Base-by-base conservation (phyloP, 2,329 filamentous ascomycete species). In the Botrytis deweyae region DNA sequence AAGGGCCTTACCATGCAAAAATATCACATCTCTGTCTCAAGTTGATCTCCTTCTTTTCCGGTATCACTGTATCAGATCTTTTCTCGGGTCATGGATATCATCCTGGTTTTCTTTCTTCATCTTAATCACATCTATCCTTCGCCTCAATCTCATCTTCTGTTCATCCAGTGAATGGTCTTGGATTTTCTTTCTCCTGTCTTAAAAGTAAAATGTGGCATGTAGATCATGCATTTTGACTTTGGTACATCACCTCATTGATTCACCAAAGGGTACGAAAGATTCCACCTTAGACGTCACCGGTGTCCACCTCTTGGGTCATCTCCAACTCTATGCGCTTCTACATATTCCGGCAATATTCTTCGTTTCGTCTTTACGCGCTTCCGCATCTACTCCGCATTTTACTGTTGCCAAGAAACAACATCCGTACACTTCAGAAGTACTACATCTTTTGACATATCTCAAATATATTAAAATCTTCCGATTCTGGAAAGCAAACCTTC, bases 381-480 rank as follows among this genome's bases (percentile, higher is more conserved):
- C 66, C 49, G 66, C 49, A 58, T 58, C 36, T 33, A 42, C 66
- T 58, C 66, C 66, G 44, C 49, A 52, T 68, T 68, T 49, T 33
- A 68, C 66, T 58, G 49, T 58, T 68, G 66, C 66, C 36, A 68
- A 68, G 49, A 58, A 33, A 29, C n/a, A 68, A 33, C 38, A 55
- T 55, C 46, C 65, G 46, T 44, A 62, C 55, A 29, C 46, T 55
- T 12, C 29, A 38, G 38, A 68, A 49, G 55, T 70, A 73, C 74
- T 72, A 77, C 77, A 76, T 77, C 75, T 78, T 58, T 76, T 71
- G 78, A 71, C 70, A 64, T 64, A 36, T 68, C 70, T 67, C 62
- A 67, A 36, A 67, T 67, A 72, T 46, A 72, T 72, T 72, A 67
- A 66, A 42, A 8, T 63, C 20, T 67, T 67, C 22, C 62, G 22